Evolutionary conservation across 129 eudicot species (phyloP).

Genomic region (Helianthus annuus): HanXRQr2.0-SUNRISE NC_035438.2:115334501-115335000

Average conservation of each 20-base stretch:
- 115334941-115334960: constrained; percentile 65
- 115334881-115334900: constrained; percentile 92
- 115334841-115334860: constrained; percentile 14
- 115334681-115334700: constrained; percentile 96
- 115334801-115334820: constrained; percentile 7
- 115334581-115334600: no score
- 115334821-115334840: background rate
- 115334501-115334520: no score
- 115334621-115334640: background rate
- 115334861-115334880: constrained; percentile 71
- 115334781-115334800: constrained; percentile 74
- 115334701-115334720: constrained; percentile 67
- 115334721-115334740: constrained; percentile 75
- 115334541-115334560: no score
- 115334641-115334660: background rate
- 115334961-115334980: background rate
- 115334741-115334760: constrained; percentile 83
- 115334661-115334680: constrained; percentile 21
- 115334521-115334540: no score
- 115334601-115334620: background rate
- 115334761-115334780: constrained; percentile 86
- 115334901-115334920: constrained; percentile 80
- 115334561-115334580: no score
- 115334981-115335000: background rate
- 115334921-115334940: constrained; percentile 72